Conservation (phyloP, 192 early-diverging fungal species). For the Blastocladiella britannica region DNA sequence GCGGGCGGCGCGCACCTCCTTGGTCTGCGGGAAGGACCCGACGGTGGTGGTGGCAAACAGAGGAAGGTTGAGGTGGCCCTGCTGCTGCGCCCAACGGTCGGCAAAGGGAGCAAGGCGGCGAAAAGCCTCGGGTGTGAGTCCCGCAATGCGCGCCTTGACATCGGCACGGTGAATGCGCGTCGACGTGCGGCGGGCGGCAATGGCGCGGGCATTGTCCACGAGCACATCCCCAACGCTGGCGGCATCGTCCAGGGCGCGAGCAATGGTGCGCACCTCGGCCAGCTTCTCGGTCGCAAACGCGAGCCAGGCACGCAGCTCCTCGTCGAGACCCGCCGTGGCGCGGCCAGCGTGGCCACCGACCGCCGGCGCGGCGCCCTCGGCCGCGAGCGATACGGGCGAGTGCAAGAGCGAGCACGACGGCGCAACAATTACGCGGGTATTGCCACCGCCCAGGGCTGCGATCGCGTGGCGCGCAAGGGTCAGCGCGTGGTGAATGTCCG, state of each 20-base stretch:
- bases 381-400: conserved; percentile 65
- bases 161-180: conserved; percentile 57
- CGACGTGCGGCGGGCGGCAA: conserved; percentile 49
- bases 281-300: conserved; percentile 86
- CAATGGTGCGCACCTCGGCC: conserved; percentile 51
- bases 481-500: conserved; percentile 56
- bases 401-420: conserved; percentile 86
- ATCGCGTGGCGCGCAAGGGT: conserved; percentile 42
- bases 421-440: conserved; percentile 61
- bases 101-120: conserved; percentile 51
- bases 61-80: conserved; percentile 57
- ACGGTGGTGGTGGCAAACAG: conserved; percentile 91
- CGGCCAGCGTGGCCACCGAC: too few species aligned
- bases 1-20: conserved; percentile 82
- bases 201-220: conserved; percentile 44
- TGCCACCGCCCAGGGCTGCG: conserved; percentile 35
- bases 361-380: conserved; percentile 6
- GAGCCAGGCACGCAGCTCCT: conserved; percentile 77
- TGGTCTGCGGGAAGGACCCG: conserved; percentile 96
- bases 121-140: conserved; percentile 47
- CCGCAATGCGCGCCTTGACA: conserved; percentile 52
- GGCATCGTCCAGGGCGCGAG: conserved; percentile 24
- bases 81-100: conserved; percentile 49
- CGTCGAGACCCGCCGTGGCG: conserved; percentile 44
- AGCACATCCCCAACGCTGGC: conserved; percentile 44